Evolutionary conservation across 2,329 filamentous ascomycete genomes (phyloP), one percentile per base, ranked within the genome.

Genomic region (Trichoderma breve): DNA sequence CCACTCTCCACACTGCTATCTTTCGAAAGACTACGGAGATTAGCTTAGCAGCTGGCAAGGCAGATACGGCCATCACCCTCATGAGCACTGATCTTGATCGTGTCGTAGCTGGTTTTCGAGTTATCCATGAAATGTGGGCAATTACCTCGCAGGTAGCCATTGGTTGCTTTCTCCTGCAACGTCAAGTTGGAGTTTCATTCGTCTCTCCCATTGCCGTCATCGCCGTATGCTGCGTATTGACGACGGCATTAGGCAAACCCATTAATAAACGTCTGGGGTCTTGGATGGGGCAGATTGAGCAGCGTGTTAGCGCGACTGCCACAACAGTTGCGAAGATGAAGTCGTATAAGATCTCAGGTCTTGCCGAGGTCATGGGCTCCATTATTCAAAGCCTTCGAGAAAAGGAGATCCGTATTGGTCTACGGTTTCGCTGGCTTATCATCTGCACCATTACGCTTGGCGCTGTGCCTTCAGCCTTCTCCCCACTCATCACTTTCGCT

Each of bases 271-370:
- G 39, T 3, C 79, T 80, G 58, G 76, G 64, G 28, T 24, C 28
- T 15, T 82, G 81, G 80, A 79, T 81, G 77, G 73, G 60, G 1
- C 70, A 60, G 3, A 76, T 79, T 4, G 75, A 81, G 72, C 75
- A 75, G n/a, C 73, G 77, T 24, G 76, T 80, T 4, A 74, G 74
- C 18, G 21, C 74, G 12, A 76, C 77, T 2, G 71, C 75, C 24
- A 69, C 43, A 39, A 32, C 65, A 30, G 53, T 57, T 26, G 53
- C 53, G 18, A 57, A 57, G 26, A 43, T 72, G 73, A 74, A 39
- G 62, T 21, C 14, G 72, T 73, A 34, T 63, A 28, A 18, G 11
- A 34, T 26, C 21, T 71, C n/a, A 69, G 72, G 34, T 63, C 73
- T 64, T 26, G 36, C 61, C 12, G 24, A 73, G 68, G 60, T 47